These are phyloP conservation scores for Jamesozyma piceae DNA, from an alignment of 805 yeast species.

Conservation along the genomic window DNA sequence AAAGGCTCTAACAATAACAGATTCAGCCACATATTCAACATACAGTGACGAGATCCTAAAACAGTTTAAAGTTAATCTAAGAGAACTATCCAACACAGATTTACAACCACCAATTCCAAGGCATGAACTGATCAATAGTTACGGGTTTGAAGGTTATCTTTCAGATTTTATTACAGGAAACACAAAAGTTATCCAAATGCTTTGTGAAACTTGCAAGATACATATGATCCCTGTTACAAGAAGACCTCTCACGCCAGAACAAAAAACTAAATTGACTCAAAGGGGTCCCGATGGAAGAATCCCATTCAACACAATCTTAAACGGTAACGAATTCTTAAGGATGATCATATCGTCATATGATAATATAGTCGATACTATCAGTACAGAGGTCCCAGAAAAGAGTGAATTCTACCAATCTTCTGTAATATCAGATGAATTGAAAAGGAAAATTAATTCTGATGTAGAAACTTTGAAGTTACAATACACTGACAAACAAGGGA, in stretches of 20 bases:
- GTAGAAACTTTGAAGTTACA: slow-evolving; percentile 8
- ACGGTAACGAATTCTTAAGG: slow-evolving; percentile 45
- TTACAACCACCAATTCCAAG: slow-evolving; percentile 19
- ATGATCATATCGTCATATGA: slow-evolving; percentile 59
- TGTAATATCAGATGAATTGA: slow-evolving; percentile 22
- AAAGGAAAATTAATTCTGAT: slow-evolving; percentile 11
- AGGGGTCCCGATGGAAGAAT: slow-evolving; percentile 33
- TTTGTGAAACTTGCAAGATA: slow-evolving; percentile 45
- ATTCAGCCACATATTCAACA: slow-evolving; percentile 39
- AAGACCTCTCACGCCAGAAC: slow-evolving; percentile 35
- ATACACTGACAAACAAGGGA: slow-evolving; percentile 6
- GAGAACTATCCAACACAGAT: slow-evolving; percentile 33
- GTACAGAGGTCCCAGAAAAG: slow-evolving; percentile 31
- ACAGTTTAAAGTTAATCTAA: slow-evolving; percentile 44
- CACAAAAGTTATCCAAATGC: slow-evolving; percentile 56
- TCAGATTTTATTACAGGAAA: slow-evolving; percentile 71
- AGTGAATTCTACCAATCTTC: slow-evolving; percentile 29
- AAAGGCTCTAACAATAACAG: slow-evolving; percentile 54
- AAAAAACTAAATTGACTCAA: slow-evolving; percentile 33
- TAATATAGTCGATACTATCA: slow-evolving; percentile 6
- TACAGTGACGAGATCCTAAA: slow-evolving; percentile 39
- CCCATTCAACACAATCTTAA: slow-evolving; percentile 48
- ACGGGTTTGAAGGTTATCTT: slow-evolving; percentile 77
- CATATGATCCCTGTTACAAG: slow-evolving; percentile 56
- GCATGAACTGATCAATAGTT: slow-evolving; percentile 30